A percentile compares a stretch with the other conserved stretches of the same genome.
Evolutionary conservation across 345 rosid species (phyloP).

Genomic region (Arabidopsis arenosa): DNA sequence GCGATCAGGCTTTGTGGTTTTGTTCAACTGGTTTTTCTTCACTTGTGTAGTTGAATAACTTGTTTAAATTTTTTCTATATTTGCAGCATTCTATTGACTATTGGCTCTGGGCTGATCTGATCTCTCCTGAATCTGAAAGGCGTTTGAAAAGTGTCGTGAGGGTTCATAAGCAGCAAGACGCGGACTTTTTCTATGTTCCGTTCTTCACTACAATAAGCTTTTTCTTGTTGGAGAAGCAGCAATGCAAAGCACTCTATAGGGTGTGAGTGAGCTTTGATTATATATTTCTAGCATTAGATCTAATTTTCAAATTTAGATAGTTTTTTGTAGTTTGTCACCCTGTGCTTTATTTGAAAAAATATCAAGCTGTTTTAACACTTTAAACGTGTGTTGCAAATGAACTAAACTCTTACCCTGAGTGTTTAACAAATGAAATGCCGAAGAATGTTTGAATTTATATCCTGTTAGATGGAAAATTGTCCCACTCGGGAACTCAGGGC

Average conservation of each 20-base stretch:
- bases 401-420: neutral
- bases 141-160: slow-evolving; percentile 80
- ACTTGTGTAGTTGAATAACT: slow-evolving; percentile 10
- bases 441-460: neutral
- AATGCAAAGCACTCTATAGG: slow-evolving; percentile 98
- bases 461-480: neutral
- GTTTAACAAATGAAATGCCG: too few relatives aligned
- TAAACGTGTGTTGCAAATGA: neutral
- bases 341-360: neutral
- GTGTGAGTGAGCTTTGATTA: slow-evolving; percentile 82
- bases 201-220: slow-evolving; percentile 93
- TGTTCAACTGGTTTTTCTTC: slow-evolving; percentile 5
- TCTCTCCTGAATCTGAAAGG: slow-evolving; percentile 78
- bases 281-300: slow-evolving; percentile 11
- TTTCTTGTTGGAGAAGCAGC: slow-evolving; percentile 92
- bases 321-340: neutral
- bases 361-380: neutral
- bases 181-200: slow-evolving; percentile 84
- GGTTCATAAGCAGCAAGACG: slow-evolving; percentile 78
- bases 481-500: neutral
- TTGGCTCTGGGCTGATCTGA: slow-evolving; percentile 97
- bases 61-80: neutral
- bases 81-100: slow-evolving; percentile 92
- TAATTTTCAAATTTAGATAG: neutral
- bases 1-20: slow-evolving; percentile 18